These are phyloP conservation scores for Graphium sp. DNA, from an alignment of 2,329 filamentous ascomycete genomes.

Conservation along the genomic window DNA sequence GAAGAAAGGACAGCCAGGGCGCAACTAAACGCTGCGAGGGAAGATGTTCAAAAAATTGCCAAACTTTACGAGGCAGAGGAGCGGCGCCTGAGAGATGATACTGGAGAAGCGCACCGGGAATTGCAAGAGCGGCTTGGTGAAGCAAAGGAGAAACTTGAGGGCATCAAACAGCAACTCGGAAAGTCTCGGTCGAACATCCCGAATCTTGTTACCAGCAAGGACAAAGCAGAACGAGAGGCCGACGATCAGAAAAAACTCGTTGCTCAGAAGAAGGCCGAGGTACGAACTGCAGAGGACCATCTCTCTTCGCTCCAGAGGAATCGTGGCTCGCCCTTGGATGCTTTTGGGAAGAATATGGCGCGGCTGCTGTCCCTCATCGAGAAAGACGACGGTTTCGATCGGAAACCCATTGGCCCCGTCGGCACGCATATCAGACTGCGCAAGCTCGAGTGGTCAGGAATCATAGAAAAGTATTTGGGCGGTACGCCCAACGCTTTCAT, in stretches of 20 bases:
- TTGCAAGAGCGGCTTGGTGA: constrained; percentile 18
- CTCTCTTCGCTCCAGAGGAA: constrained; percentile 5
- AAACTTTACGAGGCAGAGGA: constrained; percentile 32
- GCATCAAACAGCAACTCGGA: constrained; percentile 6
- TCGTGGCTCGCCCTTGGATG: constrained; percentile 42
- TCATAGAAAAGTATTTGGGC: constrained; percentile 68
- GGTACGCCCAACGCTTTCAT: constrained; percentile 57
- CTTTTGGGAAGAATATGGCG: constrained; percentile 46
- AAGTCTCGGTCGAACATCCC: not conserved
- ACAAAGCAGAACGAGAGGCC: constrained; percentile 1
- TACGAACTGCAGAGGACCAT: constrained; percentile 10
- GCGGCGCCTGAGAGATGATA: constrained; percentile 44
- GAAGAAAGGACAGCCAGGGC: constrained; percentile 50
- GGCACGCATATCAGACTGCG: constrained; percentile 61
- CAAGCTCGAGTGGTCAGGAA: constrained; percentile 66
- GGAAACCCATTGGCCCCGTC: constrained; percentile 68
- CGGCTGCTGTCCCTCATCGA: constrained; percentile 52
- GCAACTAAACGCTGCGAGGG: constrained; percentile 35
- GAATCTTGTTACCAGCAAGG: not conserved
- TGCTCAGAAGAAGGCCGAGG: constrained; percentile 8
- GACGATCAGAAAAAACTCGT: constrained; percentile 1
- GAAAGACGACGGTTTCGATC: constrained; percentile 48
- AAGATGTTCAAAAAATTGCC: no score
- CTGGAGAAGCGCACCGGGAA: constrained; percentile 38
- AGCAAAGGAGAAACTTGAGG: constrained; percentile 8